These are phyloP conservation scores for Papiliotrema fonsecae DNA, from an alignment of 1,284 basidiomycete species.

Conservation along the genomic window DNA sequence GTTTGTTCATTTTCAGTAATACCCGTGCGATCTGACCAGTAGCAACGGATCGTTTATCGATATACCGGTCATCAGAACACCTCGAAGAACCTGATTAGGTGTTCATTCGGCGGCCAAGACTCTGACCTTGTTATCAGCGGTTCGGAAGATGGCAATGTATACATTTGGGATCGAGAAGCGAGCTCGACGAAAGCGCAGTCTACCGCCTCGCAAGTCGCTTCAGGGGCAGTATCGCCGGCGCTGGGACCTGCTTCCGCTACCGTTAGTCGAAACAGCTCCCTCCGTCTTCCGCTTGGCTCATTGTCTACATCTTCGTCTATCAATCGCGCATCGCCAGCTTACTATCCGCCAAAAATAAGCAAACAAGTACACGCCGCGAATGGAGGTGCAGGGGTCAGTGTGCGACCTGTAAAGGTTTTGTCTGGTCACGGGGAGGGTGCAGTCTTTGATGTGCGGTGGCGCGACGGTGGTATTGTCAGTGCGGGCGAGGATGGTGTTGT, in stretches of 20 bases:
- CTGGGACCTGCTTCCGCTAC: neutral
- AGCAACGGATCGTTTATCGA: constrained; percentile 48
- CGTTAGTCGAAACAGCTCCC: neutral
- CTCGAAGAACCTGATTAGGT: constrained; percentile 51
- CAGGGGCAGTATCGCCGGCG: too few species aligned
- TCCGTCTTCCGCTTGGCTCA: neutral
- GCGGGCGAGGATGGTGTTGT: constrained; percentile 51
- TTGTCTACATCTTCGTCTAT: neutral
- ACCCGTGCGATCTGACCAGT: neutral
- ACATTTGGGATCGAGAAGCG: constrained; percentile 42
- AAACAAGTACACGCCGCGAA: neutral
- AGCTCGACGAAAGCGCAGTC: too few species aligned
- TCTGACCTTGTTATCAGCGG: constrained; percentile 48
- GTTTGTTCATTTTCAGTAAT: constrained; percentile 16
- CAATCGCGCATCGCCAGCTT: constrained; percentile 18
- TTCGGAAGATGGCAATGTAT: constrained; percentile 47
- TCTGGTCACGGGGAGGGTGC: constrained; percentile 36
- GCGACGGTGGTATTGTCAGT: constrained; percentile 43
- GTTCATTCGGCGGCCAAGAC: constrained; percentile 45
- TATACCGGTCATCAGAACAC: constrained; percentile 54
- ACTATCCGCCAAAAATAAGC: constrained; percentile 24
- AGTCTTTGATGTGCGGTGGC: constrained; percentile 51
- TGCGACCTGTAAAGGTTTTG: constrained; percentile 31
- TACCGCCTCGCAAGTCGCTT: too few species aligned
- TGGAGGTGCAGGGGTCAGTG: constrained; percentile 8